Conservation (phyloP, 2,329 filamentous ascomycete species). For the Aspergillus amoenus region DNA sequence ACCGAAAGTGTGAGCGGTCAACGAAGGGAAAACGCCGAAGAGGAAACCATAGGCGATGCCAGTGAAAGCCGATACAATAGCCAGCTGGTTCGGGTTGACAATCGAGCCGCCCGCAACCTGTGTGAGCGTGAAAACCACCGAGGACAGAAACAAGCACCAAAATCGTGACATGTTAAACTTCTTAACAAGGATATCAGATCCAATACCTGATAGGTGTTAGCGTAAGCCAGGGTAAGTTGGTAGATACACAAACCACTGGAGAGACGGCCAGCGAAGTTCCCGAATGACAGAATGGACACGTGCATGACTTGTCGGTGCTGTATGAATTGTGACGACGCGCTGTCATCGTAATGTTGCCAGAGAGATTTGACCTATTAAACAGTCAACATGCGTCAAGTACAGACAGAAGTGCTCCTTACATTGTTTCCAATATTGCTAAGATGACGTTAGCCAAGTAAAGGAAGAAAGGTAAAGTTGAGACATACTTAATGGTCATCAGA, state of each 20-base stretch:
- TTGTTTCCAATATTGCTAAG: slow-evolving; percentile 90
- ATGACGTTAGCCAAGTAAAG: slow-evolving; percentile 28
- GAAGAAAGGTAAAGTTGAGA: background rate
- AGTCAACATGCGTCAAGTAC: slow-evolving; percentile 5
- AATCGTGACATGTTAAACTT: slow-evolving; percentile 75
- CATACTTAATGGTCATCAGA: slow-evolving; percentile 96
- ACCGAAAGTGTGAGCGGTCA: slow-evolving; percentile 87
- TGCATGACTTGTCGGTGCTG: slow-evolving; percentile 82
- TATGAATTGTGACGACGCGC: slow-evolving; percentile 70
- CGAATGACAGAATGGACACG: slow-evolving; percentile 88
- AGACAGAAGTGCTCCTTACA: slow-evolving; percentile 41
- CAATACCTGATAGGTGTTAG: slow-evolving; percentile 61
- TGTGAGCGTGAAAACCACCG: slow-evolving; percentile 73
- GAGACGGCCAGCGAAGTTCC: slow-evolving; percentile 80
- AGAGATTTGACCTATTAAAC: slow-evolving; percentile 64
- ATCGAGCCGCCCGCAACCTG: slow-evolving; percentile 76
- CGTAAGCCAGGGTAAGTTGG: slow-evolving; percentile 17
- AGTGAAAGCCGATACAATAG: slow-evolving; percentile 76
- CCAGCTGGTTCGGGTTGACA: slow-evolving; percentile 72
- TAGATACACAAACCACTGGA: slow-evolving; percentile 60
- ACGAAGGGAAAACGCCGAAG: slow-evolving; percentile 89
- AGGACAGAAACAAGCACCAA: slow-evolving; percentile 84
- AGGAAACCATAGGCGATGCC: slow-evolving; percentile 90
- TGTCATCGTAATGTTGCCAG: slow-evolving; percentile 81
- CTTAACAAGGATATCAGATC: slow-evolving; percentile 87